Percentiles rank a stretch among this genome's conserved stretches.
These are phyloP conservation scores for Ganoderma multipileum DNA, from an alignment of 1,284 basidiomycete genomes.

Conservation along the genomic window DNA sequence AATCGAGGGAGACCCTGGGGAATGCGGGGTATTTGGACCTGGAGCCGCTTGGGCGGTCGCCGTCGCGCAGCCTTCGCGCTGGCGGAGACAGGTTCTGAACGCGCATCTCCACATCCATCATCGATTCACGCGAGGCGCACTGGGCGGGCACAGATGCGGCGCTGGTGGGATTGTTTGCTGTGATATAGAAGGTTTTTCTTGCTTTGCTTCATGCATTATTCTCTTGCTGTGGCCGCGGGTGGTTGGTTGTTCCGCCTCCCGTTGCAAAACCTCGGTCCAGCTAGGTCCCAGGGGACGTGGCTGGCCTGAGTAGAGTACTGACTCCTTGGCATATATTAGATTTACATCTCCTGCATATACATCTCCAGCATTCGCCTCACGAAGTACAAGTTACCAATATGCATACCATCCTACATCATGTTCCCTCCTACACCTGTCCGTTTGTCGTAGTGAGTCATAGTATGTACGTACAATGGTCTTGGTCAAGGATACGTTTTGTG, in stretches of 20 bases:
- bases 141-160: background rate
- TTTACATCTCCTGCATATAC: background rate
- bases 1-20: constrained; percentile 31
- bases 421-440: background rate
- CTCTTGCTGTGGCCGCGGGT: constrained; percentile 9
- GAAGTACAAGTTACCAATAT: background rate
- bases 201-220: background rate
- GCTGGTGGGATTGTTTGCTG: constrained; percentile 2
- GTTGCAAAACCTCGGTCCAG: constrained; percentile 2
- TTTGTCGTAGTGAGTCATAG: background rate
- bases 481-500: background rate
- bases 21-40: constrained; percentile 37
- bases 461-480: constrained; percentile 1
- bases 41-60: constrained; percentile 32
- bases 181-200: constrained; percentile 3
- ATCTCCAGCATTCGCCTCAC: background rate
- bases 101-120: background rate
- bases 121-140: background rate
- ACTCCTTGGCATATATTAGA: background rate
- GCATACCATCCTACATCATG: background rate
- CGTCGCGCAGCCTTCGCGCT: constrained; percentile 27
- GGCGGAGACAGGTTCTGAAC: constrained; percentile 28
- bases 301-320: constrained; percentile 3
- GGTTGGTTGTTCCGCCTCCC: background rate
- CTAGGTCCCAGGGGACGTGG: background rate